A percentile compares a stretch with the other conserved stretches of the same genome.
Conservation (phyloP, 805 yeast genomes). For the Candida sphagnicola region DNA sequence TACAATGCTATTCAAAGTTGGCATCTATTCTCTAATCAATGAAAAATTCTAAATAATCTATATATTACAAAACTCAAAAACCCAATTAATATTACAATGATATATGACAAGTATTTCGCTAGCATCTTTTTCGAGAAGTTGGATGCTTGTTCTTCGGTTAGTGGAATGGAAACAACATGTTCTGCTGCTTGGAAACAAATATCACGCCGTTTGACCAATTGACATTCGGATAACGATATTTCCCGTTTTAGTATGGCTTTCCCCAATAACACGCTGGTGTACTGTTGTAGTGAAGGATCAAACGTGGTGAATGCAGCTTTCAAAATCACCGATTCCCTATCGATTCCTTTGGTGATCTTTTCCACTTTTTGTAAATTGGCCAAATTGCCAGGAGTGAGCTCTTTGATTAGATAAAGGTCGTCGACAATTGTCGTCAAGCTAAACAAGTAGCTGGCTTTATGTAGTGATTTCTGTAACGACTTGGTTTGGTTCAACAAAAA, state of each 20-base stretch:
- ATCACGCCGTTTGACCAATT: slow-evolving; percentile 31
- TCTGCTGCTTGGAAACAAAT: slow-evolving; percentile 40
- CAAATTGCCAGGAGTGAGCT: slow-evolving; percentile 18
- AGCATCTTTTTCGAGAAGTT: slow-evolving; percentile 17
- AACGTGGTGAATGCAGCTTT: slow-evolving; percentile 26
- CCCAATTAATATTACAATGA: slow-evolving; percentile 19
- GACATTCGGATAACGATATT: slow-evolving; percentile 24
- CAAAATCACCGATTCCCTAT: slow-evolving; percentile 28
- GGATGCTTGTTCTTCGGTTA: slow-evolving; percentile 28
- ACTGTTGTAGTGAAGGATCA: slow-evolving; percentile 32
- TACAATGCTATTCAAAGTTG: no score
- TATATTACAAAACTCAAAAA: slow-evolving; percentile 22
- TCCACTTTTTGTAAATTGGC: slow-evolving; percentile 33
- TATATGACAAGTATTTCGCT: slow-evolving; percentile 20
- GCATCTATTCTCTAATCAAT: no score
- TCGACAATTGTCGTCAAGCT: slow-evolving; percentile 29
- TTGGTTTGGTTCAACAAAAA: slow-evolving; percentile 29
- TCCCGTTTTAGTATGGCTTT: slow-evolving; percentile 37
- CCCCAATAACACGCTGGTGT: slow-evolving; percentile 35
- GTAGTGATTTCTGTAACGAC: slow-evolving; percentile 21
- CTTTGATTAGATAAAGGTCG: slow-evolving; percentile 16
- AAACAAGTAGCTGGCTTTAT: slow-evolving; percentile 23
- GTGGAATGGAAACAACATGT: slow-evolving; percentile 39
- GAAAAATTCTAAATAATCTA: slow-evolving; percentile 22
- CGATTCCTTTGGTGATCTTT: slow-evolving; percentile 34